Conservation (phyloP, 2,329 filamentous ascomycete species). For the Aspergillus chevalieri region DNA sequence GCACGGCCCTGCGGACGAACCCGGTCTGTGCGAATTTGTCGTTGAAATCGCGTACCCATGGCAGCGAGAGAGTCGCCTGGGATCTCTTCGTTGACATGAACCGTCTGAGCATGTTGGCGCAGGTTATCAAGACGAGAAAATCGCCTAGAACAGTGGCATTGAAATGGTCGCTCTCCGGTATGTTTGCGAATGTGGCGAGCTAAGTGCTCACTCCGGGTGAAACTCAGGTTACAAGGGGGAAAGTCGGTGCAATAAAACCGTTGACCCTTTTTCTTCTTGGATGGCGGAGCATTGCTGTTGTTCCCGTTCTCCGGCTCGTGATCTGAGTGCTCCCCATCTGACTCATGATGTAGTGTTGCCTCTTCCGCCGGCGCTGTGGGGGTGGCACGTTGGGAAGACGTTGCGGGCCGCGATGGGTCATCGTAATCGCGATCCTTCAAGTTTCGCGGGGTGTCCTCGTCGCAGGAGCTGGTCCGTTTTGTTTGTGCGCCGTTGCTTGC, state of each 20-base stretch:
- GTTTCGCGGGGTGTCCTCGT: conserved; percentile 10
- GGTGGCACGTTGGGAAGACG: conserved; percentile 1
- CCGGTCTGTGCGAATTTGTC: conserved; percentile 82
- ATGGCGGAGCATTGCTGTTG: conserved; percentile 59
- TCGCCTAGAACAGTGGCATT: conserved; percentile 87
- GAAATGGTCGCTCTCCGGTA: conserved; percentile 91
- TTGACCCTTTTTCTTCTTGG: conserved; percentile 94
- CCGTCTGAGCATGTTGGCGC: conserved; percentile 92
- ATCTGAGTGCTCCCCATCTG: conserved; percentile 66
- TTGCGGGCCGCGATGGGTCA: conserved; percentile 6
- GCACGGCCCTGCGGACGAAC: conserved; percentile 69
- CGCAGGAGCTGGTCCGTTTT: conserved; percentile 10
- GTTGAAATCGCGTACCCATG: conserved; percentile 83
- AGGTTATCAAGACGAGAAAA: conserved; percentile 95
- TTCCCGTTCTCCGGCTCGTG: conserved; percentile 57
- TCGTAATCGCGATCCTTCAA: conserved; percentile 7
- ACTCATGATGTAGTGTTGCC: conserved; percentile 49
- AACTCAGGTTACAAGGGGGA: conserved; percentile 87
- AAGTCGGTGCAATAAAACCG: conserved; percentile 95
- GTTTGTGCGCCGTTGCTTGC: conserved; percentile 6
- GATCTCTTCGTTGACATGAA: conserved; percentile 96
- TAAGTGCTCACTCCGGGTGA: conserved; percentile 91
- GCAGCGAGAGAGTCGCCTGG: conserved; percentile 88
- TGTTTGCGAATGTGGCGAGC: conserved; percentile 97
- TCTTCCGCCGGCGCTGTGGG: conserved; percentile 20